Evolutionary conservation across 768 basidiomycete species (phyloP), one percentile per base, ranked within the genome.

Genomic region (Rhodotorula paludigena): DNA sequence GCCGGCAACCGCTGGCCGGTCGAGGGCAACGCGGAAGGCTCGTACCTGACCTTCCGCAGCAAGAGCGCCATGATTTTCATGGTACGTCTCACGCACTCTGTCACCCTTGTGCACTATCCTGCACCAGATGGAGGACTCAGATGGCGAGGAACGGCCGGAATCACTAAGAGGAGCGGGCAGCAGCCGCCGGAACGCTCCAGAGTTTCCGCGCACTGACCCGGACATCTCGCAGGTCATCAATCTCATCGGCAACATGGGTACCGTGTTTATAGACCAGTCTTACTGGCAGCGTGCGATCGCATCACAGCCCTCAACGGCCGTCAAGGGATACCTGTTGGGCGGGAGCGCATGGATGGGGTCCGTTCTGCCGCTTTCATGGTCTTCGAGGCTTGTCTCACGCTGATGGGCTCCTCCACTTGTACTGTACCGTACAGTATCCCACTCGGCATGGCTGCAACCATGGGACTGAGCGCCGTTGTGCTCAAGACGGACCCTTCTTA

Each of bases 311-410:
- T 86, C 84, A 2, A 87, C 84, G n/a, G 88, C 88, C n/a, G 92
- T 94, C 64, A 92, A 92, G 78, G 92, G 89, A 0, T 97, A 90
- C 79, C 81, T 93, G 7, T 82, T 92, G 11, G 93, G 92, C 49
- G 92, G 92, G 5, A 77, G 91, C 10, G 89, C 90, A 5, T 96
- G 93, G 92, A 84, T 93, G 75, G 65, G 90, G 90, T 0, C 1
- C 25, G 66, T 38, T 7, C 25, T 76, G 18, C 25, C n/a, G n/a
- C n/a, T 61, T 41, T 45, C 41, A 8, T 42, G n/a, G n/a, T n/a
- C n/a, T 11, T 21, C 14, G 25, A 7, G n/a, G n/a, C n/a, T n/a
- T n/a, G n/a, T n/a, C n/a, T n/a, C n/a, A n/a, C n/a, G n/a, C n/a
- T n/a, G n/a, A n/a, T n/a, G n/a, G n/a, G n/a, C n/a, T n/a, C n/a